Conservation (phyloP, 2,329 filamentous ascomycete species). For the Epichloe gansuensis region DNA sequence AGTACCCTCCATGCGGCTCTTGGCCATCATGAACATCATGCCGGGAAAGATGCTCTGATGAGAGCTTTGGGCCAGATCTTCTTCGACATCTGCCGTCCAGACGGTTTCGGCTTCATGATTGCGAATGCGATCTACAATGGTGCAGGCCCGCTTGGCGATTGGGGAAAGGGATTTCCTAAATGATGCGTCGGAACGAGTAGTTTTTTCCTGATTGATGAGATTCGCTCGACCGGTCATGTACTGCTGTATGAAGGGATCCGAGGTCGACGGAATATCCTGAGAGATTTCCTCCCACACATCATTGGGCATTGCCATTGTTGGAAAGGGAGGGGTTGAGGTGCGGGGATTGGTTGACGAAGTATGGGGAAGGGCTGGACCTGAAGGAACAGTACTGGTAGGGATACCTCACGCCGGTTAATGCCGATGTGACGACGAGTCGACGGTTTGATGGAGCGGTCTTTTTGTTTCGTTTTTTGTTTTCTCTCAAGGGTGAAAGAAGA, state of each 20-base stretch:
- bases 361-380: too few species aligned
- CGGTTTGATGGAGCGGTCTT: neutral
- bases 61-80: conserved; percentile 50
- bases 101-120: conserved; percentile 61
- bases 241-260: conserved; percentile 70
- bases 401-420: neutral
- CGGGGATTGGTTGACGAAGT: too few species aligned
- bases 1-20: conserved; percentile 73
- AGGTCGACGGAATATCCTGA: conserved; percentile 40
- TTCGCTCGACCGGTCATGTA: conserved; percentile 66
- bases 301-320: conserved; percentile 31
- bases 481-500: too few species aligned
- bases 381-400: neutral
- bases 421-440: neutral
- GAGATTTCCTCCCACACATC: conserved; percentile 48
- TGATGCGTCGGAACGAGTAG: conserved; percentile 59
- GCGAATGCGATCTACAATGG: conserved; percentile 70
- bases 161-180: conserved; percentile 69
- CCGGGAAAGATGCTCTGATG: conserved; percentile 63
- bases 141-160: conserved; percentile 63
- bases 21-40: conserved; percentile 87
- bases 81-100: conserved; percentile 66
- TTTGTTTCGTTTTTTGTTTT: neutral
- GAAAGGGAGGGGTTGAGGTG: neutral
- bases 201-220: conserved; percentile 70